phyloP scores from a whole-genome alignment of 441 rosid species.

The Melastoma candidum region DNA sequence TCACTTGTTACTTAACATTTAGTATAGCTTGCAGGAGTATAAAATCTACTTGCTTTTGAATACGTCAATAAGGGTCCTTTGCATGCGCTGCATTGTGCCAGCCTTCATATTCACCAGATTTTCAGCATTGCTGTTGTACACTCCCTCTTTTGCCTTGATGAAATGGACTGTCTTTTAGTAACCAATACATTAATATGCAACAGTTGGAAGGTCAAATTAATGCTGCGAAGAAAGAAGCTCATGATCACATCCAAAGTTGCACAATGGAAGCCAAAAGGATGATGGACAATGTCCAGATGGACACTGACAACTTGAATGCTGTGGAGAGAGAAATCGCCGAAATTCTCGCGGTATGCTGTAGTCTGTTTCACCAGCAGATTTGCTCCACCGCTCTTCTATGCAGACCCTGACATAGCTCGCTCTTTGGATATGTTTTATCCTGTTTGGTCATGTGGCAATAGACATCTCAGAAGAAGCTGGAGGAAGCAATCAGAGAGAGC shows the following conservation, averaged over 20 bases:
- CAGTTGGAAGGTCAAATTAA: constrained; percentile 48
- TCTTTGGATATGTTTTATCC: neutral
- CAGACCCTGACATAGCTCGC: neutral
- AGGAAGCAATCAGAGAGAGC: constrained; percentile 42
- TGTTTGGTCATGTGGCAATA: constrained; percentile 5
- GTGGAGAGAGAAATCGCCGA: constrained; percentile 74
- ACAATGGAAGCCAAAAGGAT: constrained; percentile 49
- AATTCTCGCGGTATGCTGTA: constrained; percentile 37
- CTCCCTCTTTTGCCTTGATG: too few species aligned
- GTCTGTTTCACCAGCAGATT: too few species aligned
- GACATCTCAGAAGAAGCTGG: constrained; percentile 40
- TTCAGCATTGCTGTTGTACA: too few species aligned
- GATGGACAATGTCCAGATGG: constrained; percentile 37
- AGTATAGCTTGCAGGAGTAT: too few species aligned
- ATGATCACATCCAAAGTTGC: constrained; percentile 32
- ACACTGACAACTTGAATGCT: constrained; percentile 37
- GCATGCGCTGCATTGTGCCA: too few species aligned
- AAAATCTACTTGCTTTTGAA: too few species aligned
- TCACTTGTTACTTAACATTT: too few species aligned
- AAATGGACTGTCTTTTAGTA: too few species aligned
- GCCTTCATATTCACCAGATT: too few species aligned
- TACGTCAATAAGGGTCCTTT: too few species aligned
- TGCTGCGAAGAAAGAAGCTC: constrained; percentile 40
- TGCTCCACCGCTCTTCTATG: neutral
- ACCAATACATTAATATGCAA: neutral